These are phyloP conservation scores for Lasiodiplodia gonubiensis DNA, from an alignment of 2,329 filamentous ascomycete species.

Conservation along the genomic window DNA sequence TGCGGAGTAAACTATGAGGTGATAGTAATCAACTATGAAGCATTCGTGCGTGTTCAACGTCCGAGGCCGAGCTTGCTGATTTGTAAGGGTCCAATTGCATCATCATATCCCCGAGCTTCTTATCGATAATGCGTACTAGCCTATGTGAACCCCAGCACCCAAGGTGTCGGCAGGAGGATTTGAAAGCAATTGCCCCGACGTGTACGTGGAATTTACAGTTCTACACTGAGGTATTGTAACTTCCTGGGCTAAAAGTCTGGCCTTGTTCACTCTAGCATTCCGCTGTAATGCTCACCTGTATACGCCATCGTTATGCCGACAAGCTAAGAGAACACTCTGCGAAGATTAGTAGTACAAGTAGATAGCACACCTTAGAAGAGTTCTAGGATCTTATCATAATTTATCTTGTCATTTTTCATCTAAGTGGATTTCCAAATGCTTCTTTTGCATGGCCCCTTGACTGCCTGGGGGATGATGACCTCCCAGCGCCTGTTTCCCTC, in stretches of 20 bases:
- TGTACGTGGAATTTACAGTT: too few relatives aligned
- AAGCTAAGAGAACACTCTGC: too few relatives aligned
- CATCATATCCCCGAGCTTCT: conserved; percentile 9
- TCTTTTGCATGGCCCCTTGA: neutral
- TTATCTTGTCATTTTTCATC: neutral
- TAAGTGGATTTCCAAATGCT: neutral
- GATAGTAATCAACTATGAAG: conserved; percentile 12
- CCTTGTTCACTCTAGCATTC: too few relatives aligned
- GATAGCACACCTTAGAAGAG: neutral
- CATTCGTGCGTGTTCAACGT: conserved; percentile 4
- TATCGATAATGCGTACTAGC: conserved; percentile 18
- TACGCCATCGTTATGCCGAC: neutral
- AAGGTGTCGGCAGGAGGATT: too few relatives aligned
- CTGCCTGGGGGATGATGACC: neutral
- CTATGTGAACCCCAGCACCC: too few relatives aligned
- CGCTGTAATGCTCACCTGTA: too few relatives aligned
- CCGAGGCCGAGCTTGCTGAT: conserved; percentile 25
- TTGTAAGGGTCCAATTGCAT: conserved; percentile 27
- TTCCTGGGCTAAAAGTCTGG: too few relatives aligned
- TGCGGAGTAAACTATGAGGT: conserved; percentile 14
- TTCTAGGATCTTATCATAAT: neutral
- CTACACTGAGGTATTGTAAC: too few relatives aligned
- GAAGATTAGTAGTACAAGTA: too few relatives aligned
- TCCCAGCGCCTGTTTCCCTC: neutral
- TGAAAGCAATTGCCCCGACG: too few relatives aligned